Evolutionary conservation across 805 yeast species (phyloP).

Genomic region (Cyberlindnera meyerae): DNA sequence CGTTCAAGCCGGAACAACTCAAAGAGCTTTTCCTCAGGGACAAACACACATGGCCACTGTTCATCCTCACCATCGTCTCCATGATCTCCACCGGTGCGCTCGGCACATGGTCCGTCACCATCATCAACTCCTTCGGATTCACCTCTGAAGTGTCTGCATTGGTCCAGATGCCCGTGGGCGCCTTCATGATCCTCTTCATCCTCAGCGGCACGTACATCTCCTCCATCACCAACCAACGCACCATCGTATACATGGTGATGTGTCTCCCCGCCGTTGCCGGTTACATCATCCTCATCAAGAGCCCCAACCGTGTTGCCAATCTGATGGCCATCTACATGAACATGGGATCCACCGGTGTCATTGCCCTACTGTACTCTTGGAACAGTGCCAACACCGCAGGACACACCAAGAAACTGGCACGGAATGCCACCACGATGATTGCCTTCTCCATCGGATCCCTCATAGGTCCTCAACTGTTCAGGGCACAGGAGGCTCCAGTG

Average conservation of each 20-base stretch:
- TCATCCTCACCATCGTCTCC: conserved; percentile 38
- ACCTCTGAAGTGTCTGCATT: conserved; percentile 37
- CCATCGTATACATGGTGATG: conserved; percentile 34
- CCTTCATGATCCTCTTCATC: conserved; percentile 38
- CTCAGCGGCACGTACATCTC: conserved; percentile 35
- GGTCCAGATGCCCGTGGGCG: conserved; percentile 56
- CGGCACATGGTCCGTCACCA: conserved; percentile 30
- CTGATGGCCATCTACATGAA: conserved; percentile 45
- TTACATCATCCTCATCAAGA: conserved; percentile 38
- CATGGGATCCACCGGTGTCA: conserved; percentile 53
- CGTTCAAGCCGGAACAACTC: conserved; percentile 37
- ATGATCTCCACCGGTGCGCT: conserved; percentile 49
- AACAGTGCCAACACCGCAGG: conserved; percentile 60
- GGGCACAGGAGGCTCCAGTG: conserved; percentile 44
- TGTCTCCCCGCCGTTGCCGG: conserved; percentile 47
- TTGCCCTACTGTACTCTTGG: conserved; percentile 58
- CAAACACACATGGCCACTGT: conserved; percentile 45
- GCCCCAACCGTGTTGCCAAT: conserved; percentile 39
- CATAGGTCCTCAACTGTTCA: conserved; percentile 61
- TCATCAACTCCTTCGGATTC: conserved; percentile 45
- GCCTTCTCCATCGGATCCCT: conserved; percentile 56
- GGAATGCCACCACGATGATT: conserved; percentile 52
- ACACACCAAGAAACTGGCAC: conserved; percentile 49
- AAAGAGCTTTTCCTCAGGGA: conserved; percentile 40
- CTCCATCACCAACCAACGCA: conserved; percentile 32